phyloP scores from a whole-genome alignment of 495 filamentous ascomycete genomes.

The Recurvomyces mirabilis region DNA sequence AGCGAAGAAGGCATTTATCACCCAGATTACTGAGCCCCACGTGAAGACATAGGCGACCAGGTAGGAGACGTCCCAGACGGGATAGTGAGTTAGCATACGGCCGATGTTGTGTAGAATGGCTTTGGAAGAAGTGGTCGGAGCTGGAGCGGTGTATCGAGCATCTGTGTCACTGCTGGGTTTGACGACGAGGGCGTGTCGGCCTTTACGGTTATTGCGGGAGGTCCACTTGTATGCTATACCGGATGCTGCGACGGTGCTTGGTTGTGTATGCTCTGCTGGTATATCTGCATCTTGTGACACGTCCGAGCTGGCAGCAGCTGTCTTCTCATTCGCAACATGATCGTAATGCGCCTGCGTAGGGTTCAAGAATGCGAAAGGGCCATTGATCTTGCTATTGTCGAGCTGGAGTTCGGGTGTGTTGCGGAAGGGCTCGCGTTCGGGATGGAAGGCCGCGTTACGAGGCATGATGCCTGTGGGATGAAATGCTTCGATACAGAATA shows the following conservation, averaged over 20 bases:
- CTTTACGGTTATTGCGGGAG: conserved; percentile 62
- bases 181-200: conserved; percentile 49
- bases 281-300: conserved; percentile 1
- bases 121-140: conserved; percentile 33
- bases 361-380: conserved; percentile 41
- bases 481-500: no score
- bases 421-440: conserved; percentile 22
- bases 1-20: conserved; percentile 58
- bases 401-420: conserved; percentile 18
- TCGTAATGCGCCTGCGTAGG: conserved; percentile 36
- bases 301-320: not conserved
- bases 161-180: conserved; percentile 22
- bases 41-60: conserved; percentile 56
- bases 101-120: conserved; percentile 36
- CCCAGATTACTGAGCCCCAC: conserved; percentile 52
- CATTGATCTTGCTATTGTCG: conserved; percentile 20
- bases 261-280: conserved; percentile 5
- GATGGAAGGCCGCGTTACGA: conserved; percentile 23
- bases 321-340: conserved; percentile 19
- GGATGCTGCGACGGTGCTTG: conserved; percentile 5
- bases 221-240: conserved; percentile 41
- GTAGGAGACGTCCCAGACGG: conserved; percentile 60
- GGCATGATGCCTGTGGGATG: conserved; percentile 4
- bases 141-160: conserved; percentile 31
- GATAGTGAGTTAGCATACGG: conserved; percentile 47